A percentile compares a stretch with the other conserved stretches of the same genome.
Conservation (phyloP, 2,329 filamentous ascomycete genomes). For the Sclerotinia borealis region DNA sequence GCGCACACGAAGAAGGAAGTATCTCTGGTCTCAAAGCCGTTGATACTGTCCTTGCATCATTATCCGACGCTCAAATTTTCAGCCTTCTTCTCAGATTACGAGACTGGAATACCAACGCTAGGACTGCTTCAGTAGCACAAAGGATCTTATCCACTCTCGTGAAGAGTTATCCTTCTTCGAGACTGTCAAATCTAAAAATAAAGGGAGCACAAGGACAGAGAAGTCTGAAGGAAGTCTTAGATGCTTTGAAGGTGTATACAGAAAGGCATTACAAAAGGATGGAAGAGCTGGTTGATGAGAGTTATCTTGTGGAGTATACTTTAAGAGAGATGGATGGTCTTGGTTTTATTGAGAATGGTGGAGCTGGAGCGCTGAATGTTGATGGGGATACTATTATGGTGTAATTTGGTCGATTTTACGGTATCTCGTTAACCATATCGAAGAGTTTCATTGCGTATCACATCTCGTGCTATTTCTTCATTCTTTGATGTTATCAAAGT, state of each 20-base stretch:
- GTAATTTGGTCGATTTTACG: neutral
- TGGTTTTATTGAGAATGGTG: constrained; percentile 19
- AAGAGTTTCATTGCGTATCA: neutral
- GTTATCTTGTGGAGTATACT: constrained; percentile 90
- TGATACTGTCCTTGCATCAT: constrained; percentile 71
- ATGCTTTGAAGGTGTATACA: constrained; percentile 84
- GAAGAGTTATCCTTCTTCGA: constrained; percentile 71
- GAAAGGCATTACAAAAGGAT: constrained; percentile 87
- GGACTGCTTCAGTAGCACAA: constrained; percentile 80
- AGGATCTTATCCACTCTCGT: constrained; percentile 75
- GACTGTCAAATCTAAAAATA: constrained; percentile 65
- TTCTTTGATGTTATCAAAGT: neutral
- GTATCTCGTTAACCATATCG: neutral
- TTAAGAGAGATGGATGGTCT: constrained; percentile 76
- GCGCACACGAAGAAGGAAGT: constrained; percentile 55
- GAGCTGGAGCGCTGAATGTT: neutral
- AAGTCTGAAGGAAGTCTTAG: constrained; percentile 75
- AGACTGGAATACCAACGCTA: constrained; percentile 96
- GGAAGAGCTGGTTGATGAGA: constrained; percentile 89
- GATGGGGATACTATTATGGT: constrained; percentile 12
- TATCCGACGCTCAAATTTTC: constrained; percentile 83
- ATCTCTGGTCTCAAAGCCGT: constrained; percentile 63
- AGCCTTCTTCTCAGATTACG: constrained; percentile 72
- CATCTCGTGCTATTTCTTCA: too few species aligned
- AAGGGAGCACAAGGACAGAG: constrained; percentile 52